Percentiles rank a stretch among this genome's conserved stretches.
Conservation (phyloP, 1,284 basidiomycete genomes). For the Grifola frondosa region DNA sequence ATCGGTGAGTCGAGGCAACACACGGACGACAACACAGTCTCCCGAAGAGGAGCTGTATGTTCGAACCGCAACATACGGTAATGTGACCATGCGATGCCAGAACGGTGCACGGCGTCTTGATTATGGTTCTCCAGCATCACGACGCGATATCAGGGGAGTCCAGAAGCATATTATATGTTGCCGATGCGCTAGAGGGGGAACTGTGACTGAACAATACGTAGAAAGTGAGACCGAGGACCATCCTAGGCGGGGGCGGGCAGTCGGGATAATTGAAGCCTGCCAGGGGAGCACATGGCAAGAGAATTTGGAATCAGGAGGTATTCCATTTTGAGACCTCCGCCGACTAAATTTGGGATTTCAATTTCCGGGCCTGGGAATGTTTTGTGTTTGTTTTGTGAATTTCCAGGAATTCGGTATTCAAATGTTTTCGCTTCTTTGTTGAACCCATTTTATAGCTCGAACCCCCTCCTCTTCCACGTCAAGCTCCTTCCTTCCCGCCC, state of each 20-base stretch:
- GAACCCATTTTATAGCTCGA: slow-evolving; percentile 32
- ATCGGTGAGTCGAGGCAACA: too few species aligned
- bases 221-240: too few species aligned
- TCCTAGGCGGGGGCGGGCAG: slow-evolving; percentile 3
- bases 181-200: too few species aligned
- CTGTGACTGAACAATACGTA: too few species aligned
- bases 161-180: too few species aligned
- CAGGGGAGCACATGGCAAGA: slow-evolving; percentile 13
- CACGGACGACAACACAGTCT: too few species aligned
- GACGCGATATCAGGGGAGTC: too few species aligned
- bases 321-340: slow-evolving; percentile 23
- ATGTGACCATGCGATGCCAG: slow-evolving; percentile 26
- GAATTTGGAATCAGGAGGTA: slow-evolving; percentile 21
- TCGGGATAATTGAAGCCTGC: slow-evolving; percentile 2
- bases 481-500: slow-evolving; percentile 21
- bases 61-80: slow-evolving; percentile 22
- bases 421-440: slow-evolving; percentile 36
- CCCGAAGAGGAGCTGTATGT: too few species aligned
- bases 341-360: slow-evolving; percentile 26
- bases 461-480: slow-evolving; percentile 26
- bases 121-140: too few species aligned
- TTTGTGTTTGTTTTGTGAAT: slow-evolving; percentile 36
- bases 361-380: slow-evolving; percentile 32
- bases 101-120: too few species aligned
- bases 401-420: slow-evolving; percentile 33